Evolutionary conservation across 495 filamentous ascomycete genomes (phyloP).

Genomic region (Immersiella caudata): DNA sequence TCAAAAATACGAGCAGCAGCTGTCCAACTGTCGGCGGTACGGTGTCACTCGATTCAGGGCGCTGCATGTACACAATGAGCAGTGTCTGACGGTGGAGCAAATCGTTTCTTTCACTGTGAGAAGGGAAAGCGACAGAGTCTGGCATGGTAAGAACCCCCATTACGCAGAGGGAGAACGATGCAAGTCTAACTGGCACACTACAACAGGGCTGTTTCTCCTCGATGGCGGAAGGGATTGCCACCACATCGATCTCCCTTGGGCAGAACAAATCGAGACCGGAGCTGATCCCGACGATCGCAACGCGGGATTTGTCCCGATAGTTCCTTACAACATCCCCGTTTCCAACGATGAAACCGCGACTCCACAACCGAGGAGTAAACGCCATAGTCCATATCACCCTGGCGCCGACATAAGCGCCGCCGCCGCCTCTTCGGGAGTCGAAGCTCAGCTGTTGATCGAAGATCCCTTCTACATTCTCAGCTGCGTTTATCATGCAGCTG

Average conservation of each 20-base stretch:
- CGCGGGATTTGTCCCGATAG: neutral
- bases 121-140: neutral
- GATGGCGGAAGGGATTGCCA: neutral
- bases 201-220: neutral
- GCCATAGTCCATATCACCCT: constrained; percentile 2
- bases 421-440: neutral
- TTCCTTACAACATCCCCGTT: constrained; percentile 2
- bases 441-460: constrained; percentile 3
- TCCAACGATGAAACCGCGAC: too few relatives aligned
- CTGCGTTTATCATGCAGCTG: constrained; percentile 4
- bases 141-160: constrained; percentile 2
- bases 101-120: constrained; percentile 5
- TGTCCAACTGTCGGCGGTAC: constrained; percentile 1
- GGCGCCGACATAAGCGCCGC: neutral
- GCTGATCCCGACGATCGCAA: neutral
- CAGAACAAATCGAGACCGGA: neutral
- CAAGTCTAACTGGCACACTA: neutral
- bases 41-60: constrained; percentile 6
- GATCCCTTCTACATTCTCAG: constrained; percentile 11
- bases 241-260: neutral
- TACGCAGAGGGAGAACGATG: neutral
- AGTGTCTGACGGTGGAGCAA: neutral
- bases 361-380: neutral
- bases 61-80: constrained; percentile 7
- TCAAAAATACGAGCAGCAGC: neutral